phyloP scores from a whole-genome alignment of 2,329 filamentous ascomycete species.

The Pyrenochaeta sp. region DNA sequence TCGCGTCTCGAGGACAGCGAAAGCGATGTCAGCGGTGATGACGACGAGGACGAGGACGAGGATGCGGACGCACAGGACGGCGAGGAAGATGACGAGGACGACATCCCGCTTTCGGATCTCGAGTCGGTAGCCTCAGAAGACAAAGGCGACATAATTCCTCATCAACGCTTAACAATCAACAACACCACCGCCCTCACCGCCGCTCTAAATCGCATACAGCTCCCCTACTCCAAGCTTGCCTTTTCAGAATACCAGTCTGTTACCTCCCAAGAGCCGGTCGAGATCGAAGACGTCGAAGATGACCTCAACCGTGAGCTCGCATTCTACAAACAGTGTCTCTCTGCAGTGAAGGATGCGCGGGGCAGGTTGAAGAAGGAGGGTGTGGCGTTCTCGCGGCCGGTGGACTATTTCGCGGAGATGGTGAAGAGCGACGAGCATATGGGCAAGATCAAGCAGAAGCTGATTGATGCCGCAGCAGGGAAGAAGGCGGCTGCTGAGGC shows the following conservation, averaged over 20 bases:
- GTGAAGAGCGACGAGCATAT: conserved; percentile 98
- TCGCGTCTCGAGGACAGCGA: conserved; percentile 52
- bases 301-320: conserved; percentile 91
- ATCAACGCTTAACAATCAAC: conserved; percentile 96
- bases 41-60: conserved; percentile 55
- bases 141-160: conserved; percentile 84
- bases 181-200: conserved; percentile 87
- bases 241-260: conserved; percentile 88
- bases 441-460: conserved; percentile 92
- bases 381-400: conserved; percentile 84
- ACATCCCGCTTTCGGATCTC: conserved; percentile 88
- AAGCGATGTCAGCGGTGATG: conserved; percentile 49
- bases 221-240: conserved; percentile 73
- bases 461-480: conserved; percentile 87
- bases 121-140: conserved; percentile 81
- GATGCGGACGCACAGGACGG: conserved; percentile 62
- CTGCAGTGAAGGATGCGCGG: conserved; percentile 78
- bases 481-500: conserved; percentile 95
- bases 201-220: conserved; percentile 79
- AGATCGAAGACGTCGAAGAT: conserved; percentile 85
- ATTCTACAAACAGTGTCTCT: conserved; percentile 89
- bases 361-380: conserved; percentile 80
- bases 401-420: conserved; percentile 99
- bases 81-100: conserved; percentile 79
- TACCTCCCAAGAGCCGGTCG: conserved; percentile 71